These are phyloP conservation scores for Phytophthora pseudosyringae DNA, from an alignment of 352 stramenopile species.

Conservation along the genomic window DNA sequence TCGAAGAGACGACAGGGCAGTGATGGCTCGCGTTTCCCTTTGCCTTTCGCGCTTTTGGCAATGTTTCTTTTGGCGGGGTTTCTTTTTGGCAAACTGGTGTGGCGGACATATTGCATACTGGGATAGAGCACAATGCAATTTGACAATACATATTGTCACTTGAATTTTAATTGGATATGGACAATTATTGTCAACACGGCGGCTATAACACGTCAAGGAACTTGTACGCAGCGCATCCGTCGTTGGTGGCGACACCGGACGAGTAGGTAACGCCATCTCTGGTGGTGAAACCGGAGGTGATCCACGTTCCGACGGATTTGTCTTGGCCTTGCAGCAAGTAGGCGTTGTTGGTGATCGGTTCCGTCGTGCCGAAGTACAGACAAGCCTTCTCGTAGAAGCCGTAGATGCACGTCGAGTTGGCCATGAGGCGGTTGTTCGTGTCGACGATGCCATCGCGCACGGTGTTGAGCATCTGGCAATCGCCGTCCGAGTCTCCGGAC, in stretches of 20 bases:
- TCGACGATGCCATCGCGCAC: slow-evolving; percentile 56
- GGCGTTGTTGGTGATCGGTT: slow-evolving; percentile 47
- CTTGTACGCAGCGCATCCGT: slow-evolving; percentile 40
- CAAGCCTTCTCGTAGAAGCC: slow-evolving; percentile 60
- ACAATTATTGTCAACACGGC: background rate
- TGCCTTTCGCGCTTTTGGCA: slow-evolving; percentile 9
- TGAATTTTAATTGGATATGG: background rate
- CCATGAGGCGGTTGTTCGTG: slow-evolving; percentile 63
- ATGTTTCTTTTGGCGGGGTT: slow-evolving; percentile 5
- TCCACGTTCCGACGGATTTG: slow-evolving; percentile 60
- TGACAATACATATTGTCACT: too few species aligned
- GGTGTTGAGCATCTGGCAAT: slow-evolving; percentile 60
- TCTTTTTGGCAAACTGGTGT: slow-evolving; percentile 6
- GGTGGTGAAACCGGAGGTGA: slow-evolving; percentile 56
- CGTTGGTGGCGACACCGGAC: slow-evolving; percentile 41
- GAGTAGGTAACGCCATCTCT: slow-evolving; percentile 49
- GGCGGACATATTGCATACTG: background rate
- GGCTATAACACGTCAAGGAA: slow-evolving; percentile 22
- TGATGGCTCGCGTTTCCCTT: slow-evolving; percentile 11
- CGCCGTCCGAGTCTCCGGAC: slow-evolving; percentile 30
- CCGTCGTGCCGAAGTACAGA: slow-evolving; percentile 39
- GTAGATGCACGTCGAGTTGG: slow-evolving; percentile 52
- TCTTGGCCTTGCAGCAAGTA: slow-evolving; percentile 67
- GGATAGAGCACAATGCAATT: too few species aligned
- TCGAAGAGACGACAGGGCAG: background rate